These are phyloP conservation scores for Nannizziopsis barbatae DNA, from an alignment of 2,329 filamentous ascomycete species.

Conservation along the genomic window DNA sequence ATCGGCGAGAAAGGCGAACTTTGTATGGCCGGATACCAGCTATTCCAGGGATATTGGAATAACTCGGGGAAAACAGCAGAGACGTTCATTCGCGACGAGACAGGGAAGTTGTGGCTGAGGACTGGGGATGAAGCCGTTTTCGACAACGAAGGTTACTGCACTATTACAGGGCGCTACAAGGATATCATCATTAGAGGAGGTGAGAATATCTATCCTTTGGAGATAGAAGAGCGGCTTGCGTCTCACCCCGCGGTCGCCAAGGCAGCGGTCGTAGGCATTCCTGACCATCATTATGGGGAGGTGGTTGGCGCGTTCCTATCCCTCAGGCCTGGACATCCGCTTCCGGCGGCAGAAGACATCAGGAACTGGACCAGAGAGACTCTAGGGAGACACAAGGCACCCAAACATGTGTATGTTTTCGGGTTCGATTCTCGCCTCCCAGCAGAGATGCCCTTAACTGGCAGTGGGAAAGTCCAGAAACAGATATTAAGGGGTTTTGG, in stretches of 20 bases:
- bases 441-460: constrained; percentile 51
- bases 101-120: constrained; percentile 49
- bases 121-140: constrained; percentile 51
- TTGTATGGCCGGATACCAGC: constrained; percentile 66
- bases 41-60: constrained; percentile 51
- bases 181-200: constrained; percentile 69
- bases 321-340: constrained; percentile 22
- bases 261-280: constrained; percentile 60
- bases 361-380: constrained; percentile 51
- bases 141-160: constrained; percentile 52
- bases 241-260: constrained; percentile 50
- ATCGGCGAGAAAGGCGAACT: constrained; percentile 61
- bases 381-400: constrained; percentile 57
- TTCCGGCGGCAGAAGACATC: constrained; percentile 45
- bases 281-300: constrained; percentile 61
- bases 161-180: constrained; percentile 65
- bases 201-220: constrained; percentile 62
- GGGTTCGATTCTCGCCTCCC: constrained; percentile 46
- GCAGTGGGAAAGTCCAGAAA: constrained; percentile 60
- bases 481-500: constrained; percentile 42
- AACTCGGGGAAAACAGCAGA: constrained; percentile 66
- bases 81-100: constrained; percentile 54
- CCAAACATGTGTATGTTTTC: constrained; percentile 64
- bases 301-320: constrained; percentile 55
- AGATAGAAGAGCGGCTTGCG: constrained; percentile 63